These are phyloP conservation scores for Fusarium caatingaense DNA, from an alignment of 2,329 filamentous ascomycete genomes.

Conservation along the genomic window DNA sequence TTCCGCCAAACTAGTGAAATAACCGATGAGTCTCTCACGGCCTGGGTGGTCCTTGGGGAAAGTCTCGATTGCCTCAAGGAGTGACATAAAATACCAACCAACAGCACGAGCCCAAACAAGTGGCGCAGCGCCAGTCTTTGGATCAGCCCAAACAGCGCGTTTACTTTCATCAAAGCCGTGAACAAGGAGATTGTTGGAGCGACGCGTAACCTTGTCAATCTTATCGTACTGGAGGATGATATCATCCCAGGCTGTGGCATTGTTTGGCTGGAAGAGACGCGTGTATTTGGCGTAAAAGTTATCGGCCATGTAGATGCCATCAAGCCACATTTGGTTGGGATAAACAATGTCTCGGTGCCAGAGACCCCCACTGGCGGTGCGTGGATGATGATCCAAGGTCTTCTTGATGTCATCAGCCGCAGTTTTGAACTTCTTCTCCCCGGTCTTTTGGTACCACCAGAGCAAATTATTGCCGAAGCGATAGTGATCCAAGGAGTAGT, in stretches of 20 bases:
- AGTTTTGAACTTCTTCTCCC: conserved; percentile 59
- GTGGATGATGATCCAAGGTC: conserved; percentile 60
- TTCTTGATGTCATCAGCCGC: conserved; percentile 59
- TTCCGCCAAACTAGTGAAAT: conserved; percentile 54
- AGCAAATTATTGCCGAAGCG: conserved; percentile 64
- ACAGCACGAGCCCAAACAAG: conserved; percentile 64
- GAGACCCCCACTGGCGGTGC: conserved; percentile 63
- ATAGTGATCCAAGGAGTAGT: conserved; percentile 63
- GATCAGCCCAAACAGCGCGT: conserved; percentile 63
- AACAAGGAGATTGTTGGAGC: conserved; percentile 56
- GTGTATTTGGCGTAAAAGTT: conserved; percentile 57
- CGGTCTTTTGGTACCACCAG: conserved; percentile 59
- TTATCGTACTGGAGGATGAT: conserved; percentile 58
- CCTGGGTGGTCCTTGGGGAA: conserved; percentile 53
- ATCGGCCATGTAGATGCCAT: conserved; percentile 64
- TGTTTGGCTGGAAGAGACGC: conserved; percentile 49
- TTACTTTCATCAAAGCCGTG: conserved; percentile 66
- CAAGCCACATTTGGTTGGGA: conserved; percentile 67
- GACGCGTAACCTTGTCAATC: conserved; percentile 56
- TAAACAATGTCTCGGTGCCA: conserved; percentile 61
- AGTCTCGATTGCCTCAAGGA: conserved; percentile 61
- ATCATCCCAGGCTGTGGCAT: conserved; percentile 57
- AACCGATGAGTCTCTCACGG: conserved; percentile 50
- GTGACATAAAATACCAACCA: conserved; percentile 65
- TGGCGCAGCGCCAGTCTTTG: conserved; percentile 61